Base-by-base conservation (phyloP, 805 yeast species). In the Saccharomycopsis olivae region DNA sequence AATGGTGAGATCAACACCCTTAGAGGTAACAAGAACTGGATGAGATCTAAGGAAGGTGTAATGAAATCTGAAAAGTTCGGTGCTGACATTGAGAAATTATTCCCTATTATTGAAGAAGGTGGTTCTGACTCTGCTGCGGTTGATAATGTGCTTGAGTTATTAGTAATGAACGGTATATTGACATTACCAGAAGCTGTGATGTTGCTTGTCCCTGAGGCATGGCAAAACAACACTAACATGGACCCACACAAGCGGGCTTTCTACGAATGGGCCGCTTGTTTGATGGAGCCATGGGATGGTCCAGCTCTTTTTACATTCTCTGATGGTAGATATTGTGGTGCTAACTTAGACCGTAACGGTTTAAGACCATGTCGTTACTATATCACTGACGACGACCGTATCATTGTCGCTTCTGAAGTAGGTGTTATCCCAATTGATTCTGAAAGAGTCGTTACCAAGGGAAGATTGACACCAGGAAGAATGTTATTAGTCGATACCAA, bases 261-360 rank as follows among this genome's bases (percentile, higher is more conserved):
- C 62, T 89, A 89, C 65, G 96, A 92, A 61, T 89, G 97, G 97
- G 97, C 96, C 35, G 95, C 97, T 10, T 87, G 96, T 64, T 65
- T 89, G 49, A 92, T 92, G 96, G 98, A 89, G 66, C 97, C 97
- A 6, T 89, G 98, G 98, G 98, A 89, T 64, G 98, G 98, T 49
- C 98, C 98, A 15, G 97, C 97, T 27, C 66, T 92, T 51, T 84
- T 89, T 67, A 87, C 95, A 23, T 92, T 89, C 61, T 89, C 96
- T 28, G 97, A 89, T 61, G 96, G 95, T 51, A 74, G 97, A 53
- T 89, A 85, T 71, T 86, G 96, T 65, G 98, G 98, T 68, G 98
- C 98, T 36, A 88, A 88, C 60, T 72, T 92, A 50, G 98, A 89
- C 65, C 77, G 98, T 65, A 89, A 92, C 58, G 98, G 98, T 48